Evolutionary conservation across 1,139 yeast genomes (phyloP).

Genomic region (Saccharomycopsis crataegensis): DNA sequence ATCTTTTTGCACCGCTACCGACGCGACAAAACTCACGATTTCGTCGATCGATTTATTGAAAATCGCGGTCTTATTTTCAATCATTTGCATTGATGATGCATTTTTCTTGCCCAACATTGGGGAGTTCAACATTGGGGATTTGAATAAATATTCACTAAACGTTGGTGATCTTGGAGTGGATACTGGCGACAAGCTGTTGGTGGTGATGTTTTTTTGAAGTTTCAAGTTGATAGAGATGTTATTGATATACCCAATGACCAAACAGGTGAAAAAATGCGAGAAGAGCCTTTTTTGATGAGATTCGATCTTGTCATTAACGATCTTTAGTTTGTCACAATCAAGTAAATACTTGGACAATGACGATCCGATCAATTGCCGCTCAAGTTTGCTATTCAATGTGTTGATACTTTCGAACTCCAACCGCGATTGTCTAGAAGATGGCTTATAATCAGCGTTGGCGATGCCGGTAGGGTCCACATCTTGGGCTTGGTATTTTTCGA

Average conservation of each 20-base stretch:
- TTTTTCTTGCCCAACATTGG: conserved; percentile 1
- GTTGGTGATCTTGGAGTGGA: conserved; percentile 11
- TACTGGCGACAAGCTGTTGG: conserved; percentile 7
- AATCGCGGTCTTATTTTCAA: conserved; percentile 13
- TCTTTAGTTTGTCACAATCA: conserved; percentile 2
- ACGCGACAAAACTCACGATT: conserved; percentile 45
- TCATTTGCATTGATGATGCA: conserved; percentile 9
- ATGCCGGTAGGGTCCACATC: conserved; percentile 4
- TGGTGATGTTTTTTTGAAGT: conserved; percentile 15
- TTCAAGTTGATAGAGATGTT: conserved; percentile 18
- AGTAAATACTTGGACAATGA: conserved; percentile 9
- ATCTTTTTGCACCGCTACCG: conserved; percentile 45
- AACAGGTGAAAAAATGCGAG: conserved; percentile 18
- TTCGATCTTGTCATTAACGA: conserved; percentile 6
- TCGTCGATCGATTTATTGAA: conserved; percentile 32
- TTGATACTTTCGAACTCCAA: conserved; percentile 16
- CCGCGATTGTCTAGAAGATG: conserved; percentile 10
- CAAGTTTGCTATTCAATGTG: conserved; percentile 11
- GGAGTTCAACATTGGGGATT: conserved; percentile 4
- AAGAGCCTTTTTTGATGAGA: conserved; percentile 11
- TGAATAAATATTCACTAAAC: conserved; percentile 3
- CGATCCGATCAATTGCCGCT: conserved; percentile 12
- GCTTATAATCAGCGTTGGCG: conserved; percentile 1
- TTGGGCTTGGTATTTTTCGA: conserved; percentile 8
- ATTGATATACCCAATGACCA: conserved; percentile 19